Evolutionary conservation across 306 rosid species (phyloP), one percentile per base, ranked within the genome.

Genomic region (Myrica gale): DNA sequence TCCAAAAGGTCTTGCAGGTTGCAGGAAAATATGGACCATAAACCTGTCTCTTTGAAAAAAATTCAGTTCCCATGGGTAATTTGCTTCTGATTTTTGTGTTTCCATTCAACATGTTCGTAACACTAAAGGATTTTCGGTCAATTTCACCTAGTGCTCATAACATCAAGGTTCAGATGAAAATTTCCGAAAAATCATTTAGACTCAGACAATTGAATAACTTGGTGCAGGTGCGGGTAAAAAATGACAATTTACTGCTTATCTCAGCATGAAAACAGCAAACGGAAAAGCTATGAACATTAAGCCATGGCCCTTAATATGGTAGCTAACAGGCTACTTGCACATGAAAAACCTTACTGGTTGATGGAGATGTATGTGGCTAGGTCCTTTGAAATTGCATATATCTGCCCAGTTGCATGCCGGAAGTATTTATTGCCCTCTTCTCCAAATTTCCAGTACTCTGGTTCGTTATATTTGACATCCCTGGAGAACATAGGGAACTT

Each of bases 401-500:
- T 96, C 87, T 96, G 99, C 65, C 99, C 99, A 54, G 98, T 92
- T 82, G 99, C 99, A 71, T 96, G 99, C 62, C 99, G 87, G 68
- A 92, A 88, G 84, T 96, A 96, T 83, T 96, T 96, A 87, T 89
- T 96, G 48, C 99, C 99, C 66, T 87, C 98, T 85, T 96, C 99
- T 76, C 99, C 98, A 81, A 96, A 96, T 79, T 96, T 96, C 97
- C 99, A 96, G 88, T 82, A 91, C 82, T 96, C 99, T 9, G 99
- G 99, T 76, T 96, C 99, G 17, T 87, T 93, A 86, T 96, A 96
- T 73, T 96, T 96, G 76, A 96, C 96, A 87, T 80, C 91, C 88
- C 99, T 96, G 56, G 17, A 75, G 71, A 77, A 21, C 19, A 55
- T 26, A 37, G 37, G 63, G 52, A 78, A 73, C 54, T 39, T 9